Base-by-base conservation (phyloP, 306 rosid genomes). In the Sicyos baderoa region DNA sequence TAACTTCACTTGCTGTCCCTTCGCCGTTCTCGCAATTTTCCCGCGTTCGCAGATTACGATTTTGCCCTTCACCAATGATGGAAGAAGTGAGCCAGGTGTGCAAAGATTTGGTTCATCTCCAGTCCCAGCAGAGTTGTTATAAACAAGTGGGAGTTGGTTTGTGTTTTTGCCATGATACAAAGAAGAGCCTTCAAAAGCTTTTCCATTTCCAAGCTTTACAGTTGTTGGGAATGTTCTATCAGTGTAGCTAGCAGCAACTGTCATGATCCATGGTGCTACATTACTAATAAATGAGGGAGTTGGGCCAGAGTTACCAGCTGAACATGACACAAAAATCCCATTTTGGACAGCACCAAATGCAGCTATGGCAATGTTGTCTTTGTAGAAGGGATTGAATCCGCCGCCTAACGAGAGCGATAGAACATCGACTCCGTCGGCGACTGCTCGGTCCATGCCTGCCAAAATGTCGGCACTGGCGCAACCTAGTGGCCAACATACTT, bases 281-380 rank as follows among this genome's bases (percentile, higher is more conserved):
- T 89, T 89, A 16, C 80, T 78, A 1, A 85, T 86, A 0, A 84
- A 71, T 15, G 88, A 83, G 42, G 52, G 32, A 51, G 7, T 74
- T 0, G 96, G 96, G 19, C 96, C 96, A n/a, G 84, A 80, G 50
- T 89, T 89, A 17, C 96, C 96, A 25, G 92, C 96, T 5, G 96
- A 85, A 74, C 90, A 86, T 64, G 92, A 79, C 40, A 89, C 84
- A 40, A 81, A 80, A 57, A 86, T 84, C 15, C 96, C 90, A 0
- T 62, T 82, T 71, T 51, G 72, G 14, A 66, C 60, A 52, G 96
- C 96, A 11, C 92, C 90, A 51, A 86, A 83, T 56, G 92, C 54
- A 25, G 92, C 86, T 65, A 89, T 80, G 54, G 96, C 88, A 60
- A 89, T 77, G 2, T 68, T 77, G 11, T 89, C 96, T 9, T 14